Base-by-base conservation (phyloP, 257 asterid genomes). In the Plantago ovata region DNA sequence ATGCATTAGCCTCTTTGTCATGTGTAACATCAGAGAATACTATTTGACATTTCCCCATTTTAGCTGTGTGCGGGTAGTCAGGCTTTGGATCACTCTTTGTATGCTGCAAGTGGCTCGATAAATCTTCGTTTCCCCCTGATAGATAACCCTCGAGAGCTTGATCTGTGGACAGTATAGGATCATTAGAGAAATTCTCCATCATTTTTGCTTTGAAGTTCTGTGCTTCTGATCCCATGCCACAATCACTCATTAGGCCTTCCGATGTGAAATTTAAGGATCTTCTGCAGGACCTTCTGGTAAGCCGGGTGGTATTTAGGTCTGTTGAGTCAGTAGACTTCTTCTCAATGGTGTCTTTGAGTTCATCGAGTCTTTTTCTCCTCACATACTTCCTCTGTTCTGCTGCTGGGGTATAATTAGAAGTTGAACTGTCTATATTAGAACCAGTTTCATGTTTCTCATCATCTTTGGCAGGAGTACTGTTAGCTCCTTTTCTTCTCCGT, bases 1-100 rank as follows among this genome's bases (percentile, higher is more conserved):
- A 65, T 13, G 56, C 40, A 66, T 62, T 74, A 13, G 58, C 79
- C 74, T 76, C 91, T 81, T 87, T 81, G 58, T 84, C 94, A 33
- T 73, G 89, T 46, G 92, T 82, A 42, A 60, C 73, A 48, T 86
- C 84, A 3, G 95, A 86, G 82, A 79, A 82, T 52, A 80, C 68
- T 65, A 86, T 75, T 63, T 77, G 84, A 61, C 88, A 80, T 70
- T 83, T 86, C 53, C 88, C 86, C 68, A 70, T 75, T 56, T 60
- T 75, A 63, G 67, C 60, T 52, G 40, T 55, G 23, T 38, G 54
- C 58, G 58, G 56, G 70, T 49, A 52, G 18, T 67, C 62, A 14
- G 68, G 61, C 36, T 58, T 53, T 63, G 58, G 56, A 56, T 69
- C 70, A 62, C 42, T 63, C 65, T 61, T 66, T 76, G 44, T 56